phyloP scores from a whole-genome alignment of 108 stramenopile species.

The Skeletonema menzelii region DNA sequence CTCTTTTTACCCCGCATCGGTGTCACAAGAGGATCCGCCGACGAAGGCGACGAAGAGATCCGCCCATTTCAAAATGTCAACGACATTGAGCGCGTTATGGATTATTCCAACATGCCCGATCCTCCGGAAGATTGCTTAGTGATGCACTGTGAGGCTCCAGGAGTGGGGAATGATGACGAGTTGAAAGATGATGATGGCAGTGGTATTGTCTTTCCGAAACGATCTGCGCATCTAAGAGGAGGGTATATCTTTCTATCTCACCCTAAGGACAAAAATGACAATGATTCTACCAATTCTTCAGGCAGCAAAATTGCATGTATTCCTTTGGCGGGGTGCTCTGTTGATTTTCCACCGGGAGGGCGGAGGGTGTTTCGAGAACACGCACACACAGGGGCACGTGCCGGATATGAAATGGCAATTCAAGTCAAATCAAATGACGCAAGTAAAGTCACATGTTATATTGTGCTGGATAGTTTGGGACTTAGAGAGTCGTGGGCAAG shows the following conservation, averaged over 20 bases:
- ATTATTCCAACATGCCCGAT: conserved; percentile 63
- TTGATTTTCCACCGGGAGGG: conserved; percentile 84
- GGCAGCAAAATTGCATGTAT: conserved; percentile 65
- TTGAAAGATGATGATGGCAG: conserved; percentile 36
- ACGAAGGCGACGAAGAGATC: conserved; percentile 10
- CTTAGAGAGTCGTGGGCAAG: conserved; percentile 68
- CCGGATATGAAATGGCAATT: conserved; percentile 80
- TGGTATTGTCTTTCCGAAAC: conserved; percentile 62
- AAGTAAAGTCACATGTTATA: conserved; percentile 40
- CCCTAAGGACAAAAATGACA: conserved; percentile 43
- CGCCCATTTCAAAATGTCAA: conserved; percentile 23
- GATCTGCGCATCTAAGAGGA: conserved; percentile 62
- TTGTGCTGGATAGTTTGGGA: conserved; percentile 65
- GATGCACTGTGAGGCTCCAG: conserved; percentile 57
- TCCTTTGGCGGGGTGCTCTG: conserved; percentile 62
- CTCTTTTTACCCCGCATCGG: conserved; percentile 31
- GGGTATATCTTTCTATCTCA: conserved; percentile 77
- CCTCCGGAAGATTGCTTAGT: conserved; percentile 64
- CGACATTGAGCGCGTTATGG: conserved; percentile 77
- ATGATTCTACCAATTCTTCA: conserved; percentile 16
- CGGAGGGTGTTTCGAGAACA: conserved; percentile 87
- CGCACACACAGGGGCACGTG: conserved; percentile 72
- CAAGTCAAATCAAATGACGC: conserved; percentile 31
- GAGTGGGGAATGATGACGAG: conserved; percentile 33
- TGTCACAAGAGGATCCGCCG: neutral